Conservation (phyloP, 1,284 basidiomycete genomes). For the Ustilago curta region DNA sequence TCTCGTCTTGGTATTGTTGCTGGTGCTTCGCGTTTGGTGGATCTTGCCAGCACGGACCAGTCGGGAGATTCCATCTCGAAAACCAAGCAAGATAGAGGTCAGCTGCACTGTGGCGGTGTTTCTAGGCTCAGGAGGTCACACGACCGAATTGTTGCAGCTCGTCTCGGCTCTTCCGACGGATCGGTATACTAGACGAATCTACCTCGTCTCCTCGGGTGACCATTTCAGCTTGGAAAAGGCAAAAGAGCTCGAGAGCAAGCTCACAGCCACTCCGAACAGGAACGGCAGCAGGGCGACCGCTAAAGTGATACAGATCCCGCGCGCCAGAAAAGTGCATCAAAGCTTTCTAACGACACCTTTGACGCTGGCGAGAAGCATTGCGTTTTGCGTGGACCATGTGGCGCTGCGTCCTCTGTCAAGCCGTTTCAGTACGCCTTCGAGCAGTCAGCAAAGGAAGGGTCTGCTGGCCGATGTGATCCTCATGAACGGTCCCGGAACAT, state of each 20-base stretch:
- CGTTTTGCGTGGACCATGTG: conserved; percentile 50
- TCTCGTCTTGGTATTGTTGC: background rate
- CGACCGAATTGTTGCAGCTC: conserved; percentile 84
- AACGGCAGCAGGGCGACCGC: background rate
- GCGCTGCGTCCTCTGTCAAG: conserved; percentile 30
- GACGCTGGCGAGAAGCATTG: conserved; percentile 35
- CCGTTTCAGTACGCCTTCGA: background rate
- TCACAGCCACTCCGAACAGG: conserved; percentile 35
- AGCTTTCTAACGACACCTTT: conserved; percentile 59
- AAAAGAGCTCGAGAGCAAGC: conserved; percentile 75
- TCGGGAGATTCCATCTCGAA: background rate
- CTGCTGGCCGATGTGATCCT: conserved; percentile 79
- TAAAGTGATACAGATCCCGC: conserved; percentile 74
- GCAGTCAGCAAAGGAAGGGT: background rate
- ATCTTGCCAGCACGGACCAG: conserved; percentile 18
- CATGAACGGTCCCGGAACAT: conserved; percentile 95
- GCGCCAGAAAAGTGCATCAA: conserved; percentile 76
- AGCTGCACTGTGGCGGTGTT: conserved; percentile 72
- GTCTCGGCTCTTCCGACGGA: conserved; percentile 80
- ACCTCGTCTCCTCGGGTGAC: conserved; percentile 87
- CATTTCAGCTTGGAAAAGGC: conserved; percentile 81
- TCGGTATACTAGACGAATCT: conserved; percentile 82
- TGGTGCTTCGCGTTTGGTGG: conserved; percentile 23
- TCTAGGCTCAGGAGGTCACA: conserved; percentile 86
- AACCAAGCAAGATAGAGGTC: background rate